A percentile compares a stretch with the other conserved stretches of the same genome.
Conservation (phyloP, 2,329 filamentous ascomycete genomes). For the Cyphellophora europaea region DNA sequence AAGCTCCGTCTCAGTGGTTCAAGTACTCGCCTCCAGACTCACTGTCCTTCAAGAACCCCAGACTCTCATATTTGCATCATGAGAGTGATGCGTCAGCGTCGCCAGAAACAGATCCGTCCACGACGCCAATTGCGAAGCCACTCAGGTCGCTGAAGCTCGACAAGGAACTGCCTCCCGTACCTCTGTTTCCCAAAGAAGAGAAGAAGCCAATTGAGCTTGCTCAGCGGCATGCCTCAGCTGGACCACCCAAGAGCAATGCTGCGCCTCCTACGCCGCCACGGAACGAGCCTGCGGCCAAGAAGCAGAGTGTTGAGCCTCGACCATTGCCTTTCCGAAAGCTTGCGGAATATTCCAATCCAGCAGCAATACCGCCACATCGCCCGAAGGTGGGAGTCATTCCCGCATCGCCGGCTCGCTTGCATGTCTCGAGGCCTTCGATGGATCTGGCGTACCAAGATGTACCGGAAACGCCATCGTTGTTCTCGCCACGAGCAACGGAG, state of each 20-base stretch:
- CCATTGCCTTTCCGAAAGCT: constrained; percentile 19
- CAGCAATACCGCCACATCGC: constrained; percentile 10
- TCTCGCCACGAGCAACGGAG: constrained; percentile 35
- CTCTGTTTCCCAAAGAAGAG: constrained; percentile 13
- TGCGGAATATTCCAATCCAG: constrained; percentile 7
- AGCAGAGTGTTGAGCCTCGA: constrained; percentile 13
- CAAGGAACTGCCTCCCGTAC: constrained; percentile 18
- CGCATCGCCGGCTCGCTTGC: constrained; percentile 14
- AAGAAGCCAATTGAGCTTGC: not conserved
- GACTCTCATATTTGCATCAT: not conserved
- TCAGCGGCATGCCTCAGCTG: not conserved
- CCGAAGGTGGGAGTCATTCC: constrained; percentile 10
- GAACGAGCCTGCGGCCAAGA: not conserved
- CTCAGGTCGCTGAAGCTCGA: constrained; percentile 1
- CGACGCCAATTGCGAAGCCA: constrained; percentile 3
- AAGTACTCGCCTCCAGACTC: constrained; percentile 1
- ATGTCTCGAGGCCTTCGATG: constrained; percentile 22
- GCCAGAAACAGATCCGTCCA: not conserved
- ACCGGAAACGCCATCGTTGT: constrained; percentile 27
- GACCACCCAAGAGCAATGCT: not conserved
- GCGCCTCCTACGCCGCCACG: not conserved
- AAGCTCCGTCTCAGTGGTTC: constrained; percentile 13
- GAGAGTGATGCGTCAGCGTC: too few species aligned
- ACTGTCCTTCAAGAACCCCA: not conserved
- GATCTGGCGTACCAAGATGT: constrained; percentile 29